Percentiles rank a stretch among this genome's conserved stretches.
These are phyloP conservation scores for Trapa bicornis DNA, from an alignment of 345 rosid species.

Conservation along the genomic window DNA sequence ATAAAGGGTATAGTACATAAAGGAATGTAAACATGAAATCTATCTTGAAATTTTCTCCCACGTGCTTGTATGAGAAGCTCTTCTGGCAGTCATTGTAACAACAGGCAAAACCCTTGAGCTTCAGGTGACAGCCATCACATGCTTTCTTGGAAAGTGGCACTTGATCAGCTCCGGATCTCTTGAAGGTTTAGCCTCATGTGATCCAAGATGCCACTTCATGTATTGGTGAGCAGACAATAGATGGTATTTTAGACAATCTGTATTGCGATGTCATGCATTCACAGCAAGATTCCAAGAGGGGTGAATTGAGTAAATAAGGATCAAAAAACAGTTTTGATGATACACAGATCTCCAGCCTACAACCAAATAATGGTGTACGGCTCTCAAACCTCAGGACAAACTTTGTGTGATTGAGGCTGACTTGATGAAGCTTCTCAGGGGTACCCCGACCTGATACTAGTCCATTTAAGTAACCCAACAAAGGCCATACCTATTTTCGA, in stretches of 20 bases:
- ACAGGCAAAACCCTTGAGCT: constrained; percentile 38
- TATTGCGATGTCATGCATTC: constrained; percentile 70
- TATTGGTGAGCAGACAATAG: constrained; percentile 49
- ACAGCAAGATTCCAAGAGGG: constrained; percentile 20
- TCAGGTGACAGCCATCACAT: constrained; percentile 61
- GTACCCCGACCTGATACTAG: constrained; percentile 99
- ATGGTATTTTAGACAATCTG: constrained; percentile 56
- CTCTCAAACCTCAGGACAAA: constrained; percentile 33
- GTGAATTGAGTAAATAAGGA: not conserved
- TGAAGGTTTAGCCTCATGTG: constrained; percentile 35
- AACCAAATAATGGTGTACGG: not conserved
- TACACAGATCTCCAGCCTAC: not conserved
- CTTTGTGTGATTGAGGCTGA: constrained; percentile 72
- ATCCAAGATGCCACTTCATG: constrained; percentile 48
- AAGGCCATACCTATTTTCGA: not conserved
- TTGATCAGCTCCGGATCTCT: constrained; percentile 27
- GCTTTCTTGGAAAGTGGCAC: constrained; percentile 48
- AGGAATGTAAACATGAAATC: constrained; percentile 34
- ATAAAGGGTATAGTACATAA: constrained; percentile 24
- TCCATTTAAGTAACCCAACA: constrained; percentile 38
- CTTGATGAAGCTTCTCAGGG: constrained; percentile 99
- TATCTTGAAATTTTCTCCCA: constrained; percentile 64
- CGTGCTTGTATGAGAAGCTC: constrained; percentile 74
- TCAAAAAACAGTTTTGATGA: too few species aligned
- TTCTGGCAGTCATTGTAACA: constrained; percentile 46